Base-by-base conservation (phyloP, 345 rosid genomes). In the Corymbia maculata region DNA sequence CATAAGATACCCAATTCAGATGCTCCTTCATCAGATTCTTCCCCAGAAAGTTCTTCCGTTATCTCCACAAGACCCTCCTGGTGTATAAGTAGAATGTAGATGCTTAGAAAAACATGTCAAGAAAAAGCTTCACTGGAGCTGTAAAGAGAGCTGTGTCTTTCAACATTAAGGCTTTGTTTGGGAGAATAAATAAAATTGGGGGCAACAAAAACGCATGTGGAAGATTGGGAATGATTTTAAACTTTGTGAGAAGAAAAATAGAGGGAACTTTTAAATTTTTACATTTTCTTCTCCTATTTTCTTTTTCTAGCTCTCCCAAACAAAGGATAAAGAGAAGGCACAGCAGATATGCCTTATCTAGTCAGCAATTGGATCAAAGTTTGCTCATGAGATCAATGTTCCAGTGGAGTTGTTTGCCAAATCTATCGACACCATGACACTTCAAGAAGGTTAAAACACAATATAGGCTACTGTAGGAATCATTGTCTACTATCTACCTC, bases 51-150 rank as follows among this genome's bases (percentile, higher is more conserved):
- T 85, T 97, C 97, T 93, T 97, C 99, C 88, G 93, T 95, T 89
- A 98, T 98, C 95, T 97, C 99, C 88, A 97, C 94, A 89, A 98
- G 93, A 79, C 97, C 99, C 70, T 96, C 99, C 99, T 97, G 91
- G 42, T 80, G 45, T 59, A 86, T 52, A 88, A 49, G 85, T 79
- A 55, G 82, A 42, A 75, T 36, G 49, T 6, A 44, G 82, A 75
- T 75, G 44, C 82, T 36, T 75, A 75, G 51, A 86, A 61, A 87
- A 26, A 50, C 32, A 51, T 32, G 26, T 19, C 61, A 85, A 32
- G 61, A 85, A 17, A 50, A 53, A 85, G 50, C 26, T 86, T 86
- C 87, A 86, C 32, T 14, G 36, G 59, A 86, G 79, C 75, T 57
- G 51, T 11, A 61, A 59, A 75, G 82, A 75, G 82, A 75, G 21